Percentiles rank a stretch among this genome's conserved stretches.
phyloP scores from a whole-genome alignment of 108 stramenopile species.

The Poteriospumella lacustris region DNA sequence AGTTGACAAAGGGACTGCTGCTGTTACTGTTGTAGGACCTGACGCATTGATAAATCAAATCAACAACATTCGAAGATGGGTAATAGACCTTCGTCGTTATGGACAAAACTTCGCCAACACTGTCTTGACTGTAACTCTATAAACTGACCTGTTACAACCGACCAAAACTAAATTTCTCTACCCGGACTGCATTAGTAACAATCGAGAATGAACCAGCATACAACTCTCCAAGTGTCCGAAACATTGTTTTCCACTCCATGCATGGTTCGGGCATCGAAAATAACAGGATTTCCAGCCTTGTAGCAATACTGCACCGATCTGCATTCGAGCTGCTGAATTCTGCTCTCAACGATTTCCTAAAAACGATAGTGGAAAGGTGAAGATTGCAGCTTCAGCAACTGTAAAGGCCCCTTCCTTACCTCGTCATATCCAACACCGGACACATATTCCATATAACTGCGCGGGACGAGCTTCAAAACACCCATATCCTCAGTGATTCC shows the following conservation, averaged over 20 bases:
- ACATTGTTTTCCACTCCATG: not conserved
- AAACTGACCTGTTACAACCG: too few relatives aligned
- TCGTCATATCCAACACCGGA: not conserved
- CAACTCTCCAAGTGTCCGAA: not conserved
- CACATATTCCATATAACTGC: not conserved
- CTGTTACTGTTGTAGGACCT: too few relatives aligned
- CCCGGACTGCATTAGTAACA: too few relatives aligned
- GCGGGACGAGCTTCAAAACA: not conserved
- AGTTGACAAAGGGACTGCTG: too few relatives aligned
- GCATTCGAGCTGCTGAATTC: not conserved
- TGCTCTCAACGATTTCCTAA: not conserved
- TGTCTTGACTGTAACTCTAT: too few relatives aligned
- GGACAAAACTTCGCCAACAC: too few relatives aligned
- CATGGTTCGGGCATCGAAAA: not conserved
- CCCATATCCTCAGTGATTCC: not conserved
- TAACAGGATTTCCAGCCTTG: not conserved
- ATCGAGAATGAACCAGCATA: constrained; percentile 1
- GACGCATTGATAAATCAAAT: too few relatives aligned
- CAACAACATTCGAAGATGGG: too few relatives aligned
- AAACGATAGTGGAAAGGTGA: not conserved
- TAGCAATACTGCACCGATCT: not conserved
- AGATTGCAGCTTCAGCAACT: too few relatives aligned
- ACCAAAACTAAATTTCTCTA: too few relatives aligned
- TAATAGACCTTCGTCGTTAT: too few relatives aligned
- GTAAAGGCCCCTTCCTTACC: too few relatives aligned